Percentiles rank a stretch among this genome's conserved stretches.
Conservation (phyloP, 176 grass and related monocot genomes). For the Secale cereale region DNA sequence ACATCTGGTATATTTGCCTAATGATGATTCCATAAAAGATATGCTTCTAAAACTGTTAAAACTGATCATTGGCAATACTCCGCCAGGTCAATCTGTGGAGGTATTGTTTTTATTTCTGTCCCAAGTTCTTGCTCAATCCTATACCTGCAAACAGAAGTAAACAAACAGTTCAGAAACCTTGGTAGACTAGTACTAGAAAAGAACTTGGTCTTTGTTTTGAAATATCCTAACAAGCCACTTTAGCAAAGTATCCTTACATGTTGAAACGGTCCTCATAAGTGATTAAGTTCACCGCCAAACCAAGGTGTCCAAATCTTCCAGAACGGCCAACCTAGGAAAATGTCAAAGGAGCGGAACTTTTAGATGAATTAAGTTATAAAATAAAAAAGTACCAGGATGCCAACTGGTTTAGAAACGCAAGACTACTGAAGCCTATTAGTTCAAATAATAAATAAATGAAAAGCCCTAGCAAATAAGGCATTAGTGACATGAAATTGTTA, state of each 20-base stretch:
- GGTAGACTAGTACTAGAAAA: neutral
- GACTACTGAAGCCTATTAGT: neutral
- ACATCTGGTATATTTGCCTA: conserved; percentile 37
- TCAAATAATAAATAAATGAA: neutral
- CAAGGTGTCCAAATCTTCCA: conserved; percentile 72
- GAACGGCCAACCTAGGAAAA: conserved; percentile 64
- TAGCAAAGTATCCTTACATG: conserved; percentile 37
- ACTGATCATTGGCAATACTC: conserved; percentile 62
- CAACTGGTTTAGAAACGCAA: neutral
- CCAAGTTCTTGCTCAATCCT: conserved; percentile 80
- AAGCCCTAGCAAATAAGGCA: neutral
- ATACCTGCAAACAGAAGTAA: conserved; percentile 37
- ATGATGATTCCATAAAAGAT: conserved; percentile 12
- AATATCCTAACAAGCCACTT: neutral
- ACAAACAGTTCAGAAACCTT: neutral
- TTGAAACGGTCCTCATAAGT: conserved; percentile 80
- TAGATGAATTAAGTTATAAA: conserved; percentile 1
- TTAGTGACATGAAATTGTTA: neutral
- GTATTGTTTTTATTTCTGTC: conserved; percentile 75
- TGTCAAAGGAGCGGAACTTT: neutral
- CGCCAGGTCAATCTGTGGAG: conserved; percentile 59
- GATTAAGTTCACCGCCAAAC: conserved; percentile 70
- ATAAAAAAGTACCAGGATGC: neutral
- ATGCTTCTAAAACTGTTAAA: conserved; percentile 3
- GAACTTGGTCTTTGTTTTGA: neutral